Conservation (phyloP, 2,329 filamentous ascomycete genomes). For the Tolypocladium ovalisporum region DNA sequence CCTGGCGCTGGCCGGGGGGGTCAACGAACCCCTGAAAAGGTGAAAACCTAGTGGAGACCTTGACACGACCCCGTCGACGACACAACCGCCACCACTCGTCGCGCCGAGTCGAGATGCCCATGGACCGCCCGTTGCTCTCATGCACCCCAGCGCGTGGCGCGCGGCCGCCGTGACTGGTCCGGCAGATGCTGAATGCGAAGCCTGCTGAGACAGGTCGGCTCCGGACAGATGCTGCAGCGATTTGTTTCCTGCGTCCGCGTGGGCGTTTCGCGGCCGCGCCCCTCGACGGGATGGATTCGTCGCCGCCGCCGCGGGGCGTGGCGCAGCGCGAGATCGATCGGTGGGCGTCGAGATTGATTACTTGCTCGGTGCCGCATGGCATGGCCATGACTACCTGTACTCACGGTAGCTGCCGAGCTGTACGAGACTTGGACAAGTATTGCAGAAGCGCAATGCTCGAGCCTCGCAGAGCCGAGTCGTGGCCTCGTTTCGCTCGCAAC, state of each 20-base stretch:
- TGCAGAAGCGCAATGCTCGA: background rate
- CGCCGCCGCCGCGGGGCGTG: background rate
- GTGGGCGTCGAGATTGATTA: no score
- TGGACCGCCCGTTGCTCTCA: background rate
- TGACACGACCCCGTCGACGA: background rate
- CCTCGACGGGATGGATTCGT: background rate
- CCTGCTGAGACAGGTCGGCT: background rate
- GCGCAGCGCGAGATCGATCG: background rate
- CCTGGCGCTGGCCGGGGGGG: constrained; percentile 2
- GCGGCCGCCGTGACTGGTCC: background rate
- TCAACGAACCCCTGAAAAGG: background rate
- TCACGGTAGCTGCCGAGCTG: no score
- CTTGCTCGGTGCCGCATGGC: no score
- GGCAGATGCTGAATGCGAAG: no score
- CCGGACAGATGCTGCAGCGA: background rate
- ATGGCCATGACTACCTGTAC: no score
- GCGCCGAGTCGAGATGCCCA: background rate
- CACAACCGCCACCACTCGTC: background rate
- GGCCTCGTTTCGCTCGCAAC: no score
- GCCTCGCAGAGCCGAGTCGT: no score
- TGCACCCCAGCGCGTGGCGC: no score
- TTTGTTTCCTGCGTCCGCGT: background rate
- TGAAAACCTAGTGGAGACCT: background rate
- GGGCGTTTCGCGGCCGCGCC: background rate
- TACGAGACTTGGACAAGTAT: no score